Evolutionary conservation across 1,284 basidiomycete species (phyloP).

Genomic region (Tilletia indica): DNA sequence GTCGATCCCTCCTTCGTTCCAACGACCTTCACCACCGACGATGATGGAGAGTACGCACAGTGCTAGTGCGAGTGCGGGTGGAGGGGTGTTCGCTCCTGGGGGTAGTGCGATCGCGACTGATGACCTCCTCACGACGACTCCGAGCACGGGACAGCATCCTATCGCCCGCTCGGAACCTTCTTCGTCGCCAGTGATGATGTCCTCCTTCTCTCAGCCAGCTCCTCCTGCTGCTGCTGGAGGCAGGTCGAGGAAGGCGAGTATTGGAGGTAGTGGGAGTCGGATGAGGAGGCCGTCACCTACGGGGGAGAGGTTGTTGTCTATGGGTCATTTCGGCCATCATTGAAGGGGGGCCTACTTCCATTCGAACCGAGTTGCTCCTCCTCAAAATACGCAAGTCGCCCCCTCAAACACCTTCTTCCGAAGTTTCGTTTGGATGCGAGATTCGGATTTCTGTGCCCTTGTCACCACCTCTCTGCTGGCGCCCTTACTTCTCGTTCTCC

Average conservation of each 20-base stretch:
- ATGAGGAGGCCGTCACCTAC: background rate
- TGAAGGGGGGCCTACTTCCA: background rate
- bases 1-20: background rate
- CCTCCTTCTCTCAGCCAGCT: background rate
- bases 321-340: slow-evolving; percentile 7
- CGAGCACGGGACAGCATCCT: no score
- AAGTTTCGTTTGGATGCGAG: no score
- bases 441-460: no score
- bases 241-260: background rate
- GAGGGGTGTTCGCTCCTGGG: background rate
- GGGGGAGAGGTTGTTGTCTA: background rate
- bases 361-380: no score
- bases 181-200: background rate
- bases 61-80: background rate
- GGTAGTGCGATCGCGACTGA: slow-evolving; percentile 1
- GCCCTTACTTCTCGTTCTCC: no score
- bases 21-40: background rate
- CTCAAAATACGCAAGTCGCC: no score
- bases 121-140: background rate
- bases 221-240: background rate
- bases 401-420: no score
- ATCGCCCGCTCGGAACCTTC: slow-evolving; percentile 6
- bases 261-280: background rate
- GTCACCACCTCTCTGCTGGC: no score
- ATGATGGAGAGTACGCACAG: background rate